phyloP scores from a whole-genome alignment of 768 basidiomycete genomes.

The Kwoniella botswanensis region DNA sequence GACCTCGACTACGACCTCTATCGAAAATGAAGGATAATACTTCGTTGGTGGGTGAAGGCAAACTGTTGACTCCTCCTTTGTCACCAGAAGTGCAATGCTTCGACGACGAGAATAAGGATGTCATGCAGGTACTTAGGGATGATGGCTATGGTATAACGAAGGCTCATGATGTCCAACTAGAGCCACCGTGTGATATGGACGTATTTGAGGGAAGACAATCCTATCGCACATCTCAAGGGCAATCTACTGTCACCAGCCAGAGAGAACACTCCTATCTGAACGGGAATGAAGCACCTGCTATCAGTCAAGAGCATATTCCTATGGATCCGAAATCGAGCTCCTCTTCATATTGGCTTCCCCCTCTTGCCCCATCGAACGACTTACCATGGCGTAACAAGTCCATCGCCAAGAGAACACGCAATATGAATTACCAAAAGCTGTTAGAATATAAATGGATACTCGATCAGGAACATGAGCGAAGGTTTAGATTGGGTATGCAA shows the following conservation, averaged over 20 bases:
- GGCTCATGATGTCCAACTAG: no score
- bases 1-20: not conserved
- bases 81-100: not conserved
- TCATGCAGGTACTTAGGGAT: no score
- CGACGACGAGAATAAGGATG: no score
- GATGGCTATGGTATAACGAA: no score
- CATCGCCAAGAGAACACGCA: slow-evolving; percentile 3
- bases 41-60: not conserved
- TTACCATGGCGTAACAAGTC: slow-evolving; percentile 12
- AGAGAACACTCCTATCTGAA: no score
- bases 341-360: not conserved
- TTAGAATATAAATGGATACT: slow-evolving; percentile 17
- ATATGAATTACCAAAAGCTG: not conserved
- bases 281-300: no score
- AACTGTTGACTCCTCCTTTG: slow-evolving; percentile 6
- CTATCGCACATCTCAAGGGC: no score
- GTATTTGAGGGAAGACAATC: no score
- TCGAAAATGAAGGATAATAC: not conserved
- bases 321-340: not conserved
- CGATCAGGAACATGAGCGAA: slow-evolving; percentile 20
- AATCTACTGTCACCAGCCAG: no score
- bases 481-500: slow-evolving; percentile 17
- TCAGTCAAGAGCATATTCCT: no score
- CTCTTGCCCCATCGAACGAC: not conserved
- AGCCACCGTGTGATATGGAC: no score